Conservation (phyloP, 2,329 filamentous ascomycete genomes). For the Trichoderma sp. region DNA sequence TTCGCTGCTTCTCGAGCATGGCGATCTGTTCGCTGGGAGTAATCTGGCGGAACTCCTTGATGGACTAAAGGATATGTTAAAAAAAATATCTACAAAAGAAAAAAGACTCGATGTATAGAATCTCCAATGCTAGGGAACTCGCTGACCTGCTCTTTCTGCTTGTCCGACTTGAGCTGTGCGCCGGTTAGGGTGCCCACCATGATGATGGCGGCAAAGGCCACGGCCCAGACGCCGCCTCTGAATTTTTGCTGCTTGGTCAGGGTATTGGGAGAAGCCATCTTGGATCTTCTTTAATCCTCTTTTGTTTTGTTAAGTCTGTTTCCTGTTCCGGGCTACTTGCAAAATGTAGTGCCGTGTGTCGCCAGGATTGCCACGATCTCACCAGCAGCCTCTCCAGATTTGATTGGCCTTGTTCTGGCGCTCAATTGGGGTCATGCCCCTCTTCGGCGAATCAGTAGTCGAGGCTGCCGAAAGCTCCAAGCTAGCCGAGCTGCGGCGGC, state of each 20-base stretch:
- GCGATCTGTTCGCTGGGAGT: conserved; percentile 45
- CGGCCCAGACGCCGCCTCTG: conserved; percentile 40
- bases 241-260: conserved; percentile 37
- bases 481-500: neutral
- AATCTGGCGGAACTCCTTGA: conserved; percentile 39
- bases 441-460: conserved; percentile 6
- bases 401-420: conserved; percentile 27
- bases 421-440: conserved; percentile 25
- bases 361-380: neutral
- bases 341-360: neutral
- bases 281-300: neutral
- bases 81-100: too few relatives aligned
- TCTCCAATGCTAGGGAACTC: neutral
- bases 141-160: conserved; percentile 45
- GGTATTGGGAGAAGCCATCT: conserved; percentile 1
- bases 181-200: conserved; percentile 49
- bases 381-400: conserved; percentile 32
- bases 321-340: neutral
- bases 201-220: conserved; percentile 46
- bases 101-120: too few relatives aligned
- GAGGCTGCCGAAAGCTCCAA: neutral
- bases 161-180: conserved; percentile 48
- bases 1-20: conserved; percentile 43
- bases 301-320: neutral
- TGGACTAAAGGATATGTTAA: conserved; percentile 27